Base-by-base conservation (phyloP, 2,329 filamentous ascomycete genomes). In the Epichloe brachyelytri region DNA sequence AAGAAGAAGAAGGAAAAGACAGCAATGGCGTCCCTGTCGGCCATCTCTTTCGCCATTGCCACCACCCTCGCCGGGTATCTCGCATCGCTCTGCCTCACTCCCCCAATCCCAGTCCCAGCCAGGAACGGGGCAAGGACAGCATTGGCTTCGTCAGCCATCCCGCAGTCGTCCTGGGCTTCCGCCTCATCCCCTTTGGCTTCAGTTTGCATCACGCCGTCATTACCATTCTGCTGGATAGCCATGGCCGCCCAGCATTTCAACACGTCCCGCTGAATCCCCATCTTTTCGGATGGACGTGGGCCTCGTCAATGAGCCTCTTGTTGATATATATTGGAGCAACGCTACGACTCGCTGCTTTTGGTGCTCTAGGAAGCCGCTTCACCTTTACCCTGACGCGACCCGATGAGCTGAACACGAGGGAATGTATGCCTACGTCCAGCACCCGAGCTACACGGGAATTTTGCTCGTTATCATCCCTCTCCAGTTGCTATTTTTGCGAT, bases 301-400 rank as follows among this genome's bases (percentile, higher is more conserved):
- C 56, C 6, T 67, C 66, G 2, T 53, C 56, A 3, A 39, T 67
- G 19, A 60, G 64, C 3, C 53, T 70, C 26, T 54, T 63, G 8
- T 56, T 66, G 46, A 51, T 67, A 8, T 55, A 52, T 50, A 53
- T 56, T 17, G 65, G 65, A 14, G 54, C 61, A 4, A 60, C 63
- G 22, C 56, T 68, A 4, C 65, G 65, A 5, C 52, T 68, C 11
- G 50, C 63, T 0, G 68, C 75, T 0, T 78, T 71, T 55, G 60
- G 63, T 0, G 60, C 67, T 0, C 66, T 80, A 0, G 77, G 76
- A 1, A 64, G 60, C 10, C 70, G 76, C 51, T 80, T 79, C 56
- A 80, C 76, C 0, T 80, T 78, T 55, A 64, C 67, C 2, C 68
- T 80, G 2, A 62, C 70, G 0, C 58, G 64, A 48, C 77, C 77